Conservation (phyloP, 441 rosid species). For the Euphorbia celastroides region DNA sequence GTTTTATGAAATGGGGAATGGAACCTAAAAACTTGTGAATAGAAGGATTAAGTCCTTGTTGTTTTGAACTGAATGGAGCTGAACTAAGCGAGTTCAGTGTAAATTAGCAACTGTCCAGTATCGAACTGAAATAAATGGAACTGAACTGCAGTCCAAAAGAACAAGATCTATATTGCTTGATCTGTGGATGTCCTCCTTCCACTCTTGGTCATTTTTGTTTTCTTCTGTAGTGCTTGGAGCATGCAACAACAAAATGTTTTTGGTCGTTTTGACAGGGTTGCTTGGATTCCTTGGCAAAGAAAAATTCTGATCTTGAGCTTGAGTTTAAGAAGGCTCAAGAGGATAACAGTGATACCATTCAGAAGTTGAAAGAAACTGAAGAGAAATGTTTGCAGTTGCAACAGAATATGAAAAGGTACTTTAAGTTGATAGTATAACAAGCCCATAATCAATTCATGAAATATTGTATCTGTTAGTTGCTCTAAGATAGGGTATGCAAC, state of each 20-base stretch:
- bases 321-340: constrained; percentile 62
- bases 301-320: constrained; percentile 62
- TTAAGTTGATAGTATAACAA: neutral
- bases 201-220: constrained; percentile 7
- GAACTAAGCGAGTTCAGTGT: too few species aligned
- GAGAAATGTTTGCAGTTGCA: constrained; percentile 66
- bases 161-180: too few species aligned
- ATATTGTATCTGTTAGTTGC: neutral
- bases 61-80: too few species aligned
- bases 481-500: neutral
- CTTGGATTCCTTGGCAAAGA: constrained; percentile 57
- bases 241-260: neutral
- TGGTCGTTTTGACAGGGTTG: constrained; percentile 43
- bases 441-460: constrained; percentile 3
- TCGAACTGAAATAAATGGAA: too few species aligned
- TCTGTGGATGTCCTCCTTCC: neutral
- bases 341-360: constrained; percentile 39
- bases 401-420: constrained; percentile 63
- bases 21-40: neutral
- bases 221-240: neutral
- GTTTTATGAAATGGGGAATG: neutral
- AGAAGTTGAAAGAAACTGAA: constrained; percentile 65
- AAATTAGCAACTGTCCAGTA: too few species aligned
- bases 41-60: too few species aligned
- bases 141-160: too few species aligned